Conservation (phyloP, 2,329 filamentous ascomycete species). For the Curvularia verruculosa region DNA sequence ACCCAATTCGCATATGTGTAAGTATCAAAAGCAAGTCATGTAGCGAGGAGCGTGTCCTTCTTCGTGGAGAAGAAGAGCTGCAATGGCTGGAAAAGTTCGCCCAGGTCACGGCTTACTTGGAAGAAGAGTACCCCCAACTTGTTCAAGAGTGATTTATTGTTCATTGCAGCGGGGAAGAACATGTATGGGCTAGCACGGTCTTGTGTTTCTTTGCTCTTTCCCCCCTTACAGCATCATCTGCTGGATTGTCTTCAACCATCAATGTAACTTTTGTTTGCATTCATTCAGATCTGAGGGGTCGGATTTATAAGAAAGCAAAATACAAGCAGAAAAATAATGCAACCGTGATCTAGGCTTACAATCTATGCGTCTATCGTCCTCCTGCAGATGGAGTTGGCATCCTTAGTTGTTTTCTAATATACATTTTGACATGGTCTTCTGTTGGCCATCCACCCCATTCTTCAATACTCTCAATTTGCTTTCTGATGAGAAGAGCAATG, state of each 20-base stretch:
- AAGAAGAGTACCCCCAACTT: background rate
- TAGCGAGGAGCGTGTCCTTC: background rate
- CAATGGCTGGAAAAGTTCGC: constrained; percentile 10
- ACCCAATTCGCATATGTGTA: background rate
- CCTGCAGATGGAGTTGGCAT: constrained; percentile 19
- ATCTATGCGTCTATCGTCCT: constrained; percentile 12
- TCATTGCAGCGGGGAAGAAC: background rate
- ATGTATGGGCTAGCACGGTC: background rate
- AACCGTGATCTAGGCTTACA: background rate
- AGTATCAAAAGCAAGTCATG: background rate
- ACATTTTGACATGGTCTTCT: constrained; percentile 51
- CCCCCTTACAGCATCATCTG: background rate
- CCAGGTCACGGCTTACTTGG: constrained; percentile 13
- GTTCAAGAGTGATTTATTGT: background rate
- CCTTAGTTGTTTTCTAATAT: constrained; percentile 26
- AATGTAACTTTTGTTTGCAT: too few species aligned
- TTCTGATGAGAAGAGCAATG: constrained; percentile 39
- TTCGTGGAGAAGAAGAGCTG: constrained; percentile 6
- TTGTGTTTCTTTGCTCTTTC: background rate
- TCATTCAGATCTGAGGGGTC: background rate
- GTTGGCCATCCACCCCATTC: constrained; percentile 54
- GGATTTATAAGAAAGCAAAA: background rate
- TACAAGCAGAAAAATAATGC: background rate
- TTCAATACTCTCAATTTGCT: constrained; percentile 45
- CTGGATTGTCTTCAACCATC: background rate